Conservation (phyloP, 169 alveolate species). For the Eimeria maxima region DNA sequence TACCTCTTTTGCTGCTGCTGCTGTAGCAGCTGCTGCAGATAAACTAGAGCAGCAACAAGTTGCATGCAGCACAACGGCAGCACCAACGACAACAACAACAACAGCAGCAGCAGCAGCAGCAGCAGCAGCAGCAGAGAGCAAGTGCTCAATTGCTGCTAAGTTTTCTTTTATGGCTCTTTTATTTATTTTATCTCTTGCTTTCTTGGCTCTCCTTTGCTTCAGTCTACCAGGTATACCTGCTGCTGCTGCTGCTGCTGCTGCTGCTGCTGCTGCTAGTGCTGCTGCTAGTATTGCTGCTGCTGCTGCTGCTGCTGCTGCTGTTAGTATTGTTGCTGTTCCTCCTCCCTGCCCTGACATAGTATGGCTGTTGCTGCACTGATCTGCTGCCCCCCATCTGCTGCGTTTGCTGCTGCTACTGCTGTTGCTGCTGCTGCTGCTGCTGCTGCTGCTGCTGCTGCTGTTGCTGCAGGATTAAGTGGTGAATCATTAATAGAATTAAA, state of each 20-base stretch:
- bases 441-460: too few relatives aligned
- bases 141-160: not conserved
- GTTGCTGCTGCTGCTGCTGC: not conserved
- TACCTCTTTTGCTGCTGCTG: too few relatives aligned
- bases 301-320: too few relatives aligned
- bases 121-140: conserved; percentile 3
- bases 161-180: not conserved
- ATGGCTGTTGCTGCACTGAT: not conserved
- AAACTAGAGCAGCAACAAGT: too few relatives aligned
- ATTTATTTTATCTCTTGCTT: not conserved
- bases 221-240: not conserved
- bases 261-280: not conserved
- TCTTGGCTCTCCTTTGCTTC: not conserved
- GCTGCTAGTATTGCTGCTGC: too few relatives aligned
- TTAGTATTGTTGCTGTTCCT: not conserved
- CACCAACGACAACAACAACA: too few relatives aligned
- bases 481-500: not conserved
- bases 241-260: not conserved
- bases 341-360: too few relatives aligned
- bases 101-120: conserved; percentile 3
- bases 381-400: not conserved
- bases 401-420: not conserved
- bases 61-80: too few relatives aligned
- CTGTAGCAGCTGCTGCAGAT: too few relatives aligned
- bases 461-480: not conserved